phyloP scores from a whole-genome alignment of 1,139 yeast genomes.

The Yamadazyma taylorii region DNA sequence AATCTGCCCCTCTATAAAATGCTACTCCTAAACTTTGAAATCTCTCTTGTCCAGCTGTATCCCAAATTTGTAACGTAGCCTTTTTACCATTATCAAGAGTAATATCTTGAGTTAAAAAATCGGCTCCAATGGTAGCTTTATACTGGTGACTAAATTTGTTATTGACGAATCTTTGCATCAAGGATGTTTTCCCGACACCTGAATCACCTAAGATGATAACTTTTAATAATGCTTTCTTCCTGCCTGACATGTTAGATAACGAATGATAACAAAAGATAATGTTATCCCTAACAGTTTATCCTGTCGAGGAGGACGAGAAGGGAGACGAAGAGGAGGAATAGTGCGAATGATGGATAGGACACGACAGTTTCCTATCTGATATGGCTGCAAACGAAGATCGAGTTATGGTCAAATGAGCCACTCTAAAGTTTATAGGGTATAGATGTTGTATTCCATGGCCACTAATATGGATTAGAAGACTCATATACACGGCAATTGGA shows the following conservation, averaged over 20 bases:
- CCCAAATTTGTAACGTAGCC: slow-evolving; percentile 93
- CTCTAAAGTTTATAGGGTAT: too few relatives aligned
- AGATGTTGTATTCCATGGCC: too few relatives aligned
- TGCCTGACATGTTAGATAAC: slow-evolving; percentile 60
- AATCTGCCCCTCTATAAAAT: slow-evolving; percentile 96
- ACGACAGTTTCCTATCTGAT: too few relatives aligned
- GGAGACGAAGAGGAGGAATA: too few relatives aligned
- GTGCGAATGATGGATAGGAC: too few relatives aligned
- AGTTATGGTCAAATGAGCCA: too few relatives aligned
- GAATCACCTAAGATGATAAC: slow-evolving; percentile 96
- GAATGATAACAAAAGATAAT: too few relatives aligned
- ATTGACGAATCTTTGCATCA: slow-evolving; percentile 95
- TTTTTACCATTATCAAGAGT: slow-evolving; percentile 72
- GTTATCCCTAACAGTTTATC: too few relatives aligned
- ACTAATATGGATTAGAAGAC: too few relatives aligned
- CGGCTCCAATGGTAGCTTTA: slow-evolving; percentile 98
- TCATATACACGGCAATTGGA: too few relatives aligned
- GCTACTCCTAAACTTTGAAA: slow-evolving; percentile 97
- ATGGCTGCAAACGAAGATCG: too few relatives aligned
- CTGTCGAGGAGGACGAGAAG: background rate
- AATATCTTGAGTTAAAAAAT: slow-evolving; percentile 89
- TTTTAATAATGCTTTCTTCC: slow-evolving; percentile 88
- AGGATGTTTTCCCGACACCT: slow-evolving; percentile 96
- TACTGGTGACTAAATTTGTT: slow-evolving; percentile 94
- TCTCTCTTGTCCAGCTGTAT: slow-evolving; percentile 98